Evolutionary conservation across 1,284 basidiomycete species (phyloP).

Genomic region (Leccinum fuscescens): DNA sequence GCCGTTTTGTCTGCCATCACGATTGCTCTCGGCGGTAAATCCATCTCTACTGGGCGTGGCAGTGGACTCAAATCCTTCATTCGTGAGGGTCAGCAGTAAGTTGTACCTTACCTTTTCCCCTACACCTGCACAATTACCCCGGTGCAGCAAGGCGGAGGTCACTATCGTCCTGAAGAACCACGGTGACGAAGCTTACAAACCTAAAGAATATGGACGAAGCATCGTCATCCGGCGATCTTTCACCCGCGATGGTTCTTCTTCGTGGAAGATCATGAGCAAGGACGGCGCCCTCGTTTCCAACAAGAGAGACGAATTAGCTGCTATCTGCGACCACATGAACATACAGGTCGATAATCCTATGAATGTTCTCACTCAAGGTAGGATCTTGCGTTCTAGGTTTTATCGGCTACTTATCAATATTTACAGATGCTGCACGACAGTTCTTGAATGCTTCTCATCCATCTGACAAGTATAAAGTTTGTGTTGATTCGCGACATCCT

Average conservation of each 20-base stretch:
- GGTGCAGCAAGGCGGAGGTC: constrained; percentile 56
- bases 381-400: not conserved
- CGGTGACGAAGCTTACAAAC: constrained; percentile 86
- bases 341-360: constrained; percentile 97
- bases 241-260: constrained; percentile 68
- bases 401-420: constrained; percentile 1
- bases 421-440: constrained; percentile 51
- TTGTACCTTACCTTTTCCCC: not conserved
- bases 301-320: constrained; percentile 84
- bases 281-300: constrained; percentile 68
- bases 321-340: constrained; percentile 92
- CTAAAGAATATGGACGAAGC: constrained; percentile 77
- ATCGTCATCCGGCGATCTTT: constrained; percentile 87
- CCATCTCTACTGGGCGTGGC: constrained; percentile 85
- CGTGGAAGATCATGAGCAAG: constrained; percentile 83
- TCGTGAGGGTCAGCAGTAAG: constrained; percentile 79
- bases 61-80: constrained; percentile 87
- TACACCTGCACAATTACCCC: not conserved
- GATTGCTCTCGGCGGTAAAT: constrained; percentile 92
- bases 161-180: constrained; percentile 83
- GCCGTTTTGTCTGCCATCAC: constrained; percentile 93
- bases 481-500: constrained; percentile 14
- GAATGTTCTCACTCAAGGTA: constrained; percentile 91
- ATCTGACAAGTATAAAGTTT: constrained; percentile 87
- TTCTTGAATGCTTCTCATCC: constrained; percentile 86